Evolutionary conservation across 208 protist species (phyloP).

Genomic region (Wallacemonas sp.): DNA sequence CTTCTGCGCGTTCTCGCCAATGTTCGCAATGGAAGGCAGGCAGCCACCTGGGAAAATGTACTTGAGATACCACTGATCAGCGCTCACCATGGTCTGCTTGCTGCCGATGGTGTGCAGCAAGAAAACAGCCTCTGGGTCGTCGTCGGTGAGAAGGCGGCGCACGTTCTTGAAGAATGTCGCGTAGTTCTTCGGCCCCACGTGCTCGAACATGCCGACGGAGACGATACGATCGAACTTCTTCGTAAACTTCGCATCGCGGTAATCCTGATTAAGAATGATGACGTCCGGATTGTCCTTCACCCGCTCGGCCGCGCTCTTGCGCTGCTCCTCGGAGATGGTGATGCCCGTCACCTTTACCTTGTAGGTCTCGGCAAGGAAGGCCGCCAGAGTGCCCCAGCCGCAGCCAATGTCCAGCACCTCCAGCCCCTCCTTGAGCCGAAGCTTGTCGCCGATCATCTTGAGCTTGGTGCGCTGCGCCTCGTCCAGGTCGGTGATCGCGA

Average conservation of each 20-base stretch:
- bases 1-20: slow-evolving; percentile 38
- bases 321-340: slow-evolving; percentile 70
- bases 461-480: slow-evolving; percentile 77
- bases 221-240: slow-evolving; percentile 72
- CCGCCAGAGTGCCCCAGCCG: slow-evolving; percentile 72
- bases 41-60: slow-evolving; percentile 86
- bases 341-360: slow-evolving; percentile 65
- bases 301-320: slow-evolving; percentile 24
- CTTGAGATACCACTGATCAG: slow-evolving; percentile 74
- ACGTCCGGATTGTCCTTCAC: slow-evolving; percentile 28
- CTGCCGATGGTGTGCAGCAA: slow-evolving; percentile 73
- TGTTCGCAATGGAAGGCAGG: slow-evolving; percentile 37
- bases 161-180: slow-evolving; percentile 63
- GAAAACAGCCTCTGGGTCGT: slow-evolving; percentile 51
- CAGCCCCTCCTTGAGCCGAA: slow-evolving; percentile 55
- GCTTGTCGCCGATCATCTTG: slow-evolving; percentile 71
- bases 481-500: slow-evolving; percentile 37
- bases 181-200: slow-evolving; percentile 84
- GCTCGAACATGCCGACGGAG: slow-evolving; percentile 86
- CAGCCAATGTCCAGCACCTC: slow-evolving; percentile 79
- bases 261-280: slow-evolving; percentile 63
- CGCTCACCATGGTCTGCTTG: slow-evolving; percentile 59
- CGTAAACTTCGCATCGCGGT: slow-evolving; percentile 55
- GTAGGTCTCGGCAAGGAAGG: slow-evolving; percentile 54
- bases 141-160: slow-evolving; percentile 46